These are phyloP conservation scores for Perkinsus chesapeaki DNA, from an alignment of 169 alveolate species.

Conservation along the genomic window DNA sequence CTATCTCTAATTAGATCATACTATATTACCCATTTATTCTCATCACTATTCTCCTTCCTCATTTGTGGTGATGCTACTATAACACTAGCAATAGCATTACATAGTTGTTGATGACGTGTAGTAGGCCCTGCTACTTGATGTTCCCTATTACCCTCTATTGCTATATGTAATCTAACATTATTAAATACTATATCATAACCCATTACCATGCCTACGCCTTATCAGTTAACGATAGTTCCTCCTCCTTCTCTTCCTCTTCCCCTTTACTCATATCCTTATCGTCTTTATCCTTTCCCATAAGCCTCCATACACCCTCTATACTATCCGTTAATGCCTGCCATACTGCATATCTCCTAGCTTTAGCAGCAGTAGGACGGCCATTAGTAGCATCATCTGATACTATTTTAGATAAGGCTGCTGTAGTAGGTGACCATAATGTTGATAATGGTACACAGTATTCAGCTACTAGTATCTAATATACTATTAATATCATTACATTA, in stretches of 20 bases:
- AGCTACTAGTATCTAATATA: background rate
- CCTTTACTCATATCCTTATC: background rate
- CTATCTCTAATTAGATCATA: background rate
- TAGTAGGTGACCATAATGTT: background rate
- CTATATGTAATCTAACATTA: background rate
- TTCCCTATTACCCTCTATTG: background rate
- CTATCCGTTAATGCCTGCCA: background rate
- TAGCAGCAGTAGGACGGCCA: background rate
- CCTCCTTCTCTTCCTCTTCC: background rate
- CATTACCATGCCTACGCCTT: background rate
- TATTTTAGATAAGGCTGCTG: background rate
- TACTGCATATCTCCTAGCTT: background rate
- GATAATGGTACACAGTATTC: background rate
- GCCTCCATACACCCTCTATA: background rate
- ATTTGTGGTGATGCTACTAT: background rate
- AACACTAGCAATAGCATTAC: background rate
- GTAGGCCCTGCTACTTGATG: background rate
- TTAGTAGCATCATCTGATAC: background rate
- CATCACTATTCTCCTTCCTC: background rate
- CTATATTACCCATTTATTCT: background rate
- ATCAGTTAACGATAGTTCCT: background rate
- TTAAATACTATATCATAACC: background rate
- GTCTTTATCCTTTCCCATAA: background rate
- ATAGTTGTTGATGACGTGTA: background rate
- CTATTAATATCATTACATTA: background rate